These are phyloP conservation scores for Calonectria hawksworthii DNA, from an alignment of 2,329 filamentous ascomycete species.

Conservation along the genomic window DNA sequence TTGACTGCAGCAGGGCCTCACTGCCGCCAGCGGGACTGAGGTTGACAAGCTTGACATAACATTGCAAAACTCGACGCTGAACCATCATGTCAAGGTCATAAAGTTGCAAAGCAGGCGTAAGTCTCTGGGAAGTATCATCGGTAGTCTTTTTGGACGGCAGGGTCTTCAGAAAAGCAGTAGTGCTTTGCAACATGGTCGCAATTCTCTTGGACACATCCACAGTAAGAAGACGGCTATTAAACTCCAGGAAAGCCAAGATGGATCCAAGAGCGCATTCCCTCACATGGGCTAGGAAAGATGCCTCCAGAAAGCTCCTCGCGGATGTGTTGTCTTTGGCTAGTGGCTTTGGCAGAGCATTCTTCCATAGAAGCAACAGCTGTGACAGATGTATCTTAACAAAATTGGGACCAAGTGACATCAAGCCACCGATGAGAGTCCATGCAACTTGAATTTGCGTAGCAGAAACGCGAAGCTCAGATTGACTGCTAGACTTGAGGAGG, in stretches of 20 bases:
- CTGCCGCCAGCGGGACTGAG: constrained; percentile 87
- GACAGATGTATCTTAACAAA: constrained; percentile 99
- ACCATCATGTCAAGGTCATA: constrained; percentile 95
- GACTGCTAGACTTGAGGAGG: constrained; percentile 90
- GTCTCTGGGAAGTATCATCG: constrained; percentile 86
- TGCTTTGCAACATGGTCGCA: constrained; percentile 95
- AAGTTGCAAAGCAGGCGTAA: constrained; percentile 88
- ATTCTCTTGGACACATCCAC: constrained; percentile 95
- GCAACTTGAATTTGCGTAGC: constrained; percentile 97
- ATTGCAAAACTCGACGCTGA: constrained; percentile 91
- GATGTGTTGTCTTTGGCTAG: constrained; percentile 92
- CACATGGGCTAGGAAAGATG: constrained; percentile 94
- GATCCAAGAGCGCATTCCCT: constrained; percentile 94
- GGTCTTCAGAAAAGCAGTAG: constrained; percentile 88
- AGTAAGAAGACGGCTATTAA: constrained; percentile 91
- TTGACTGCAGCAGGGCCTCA: constrained; percentile 91
- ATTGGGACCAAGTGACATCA: constrained; percentile 97
- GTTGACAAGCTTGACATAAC: constrained; percentile 92
- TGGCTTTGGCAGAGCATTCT: constrained; percentile 95
- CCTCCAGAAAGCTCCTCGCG: constrained; percentile 86
- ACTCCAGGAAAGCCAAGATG: constrained; percentile 92
- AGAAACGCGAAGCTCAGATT: constrained; percentile 90
- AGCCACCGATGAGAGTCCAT: constrained; percentile 95
- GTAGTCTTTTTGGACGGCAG: constrained; percentile 86
- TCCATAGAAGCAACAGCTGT: constrained; percentile 94